These are phyloP conservation scores for Gossypium anomalum DNA, from an alignment of 345 rosid species.

Conservation along the genomic window DNA sequence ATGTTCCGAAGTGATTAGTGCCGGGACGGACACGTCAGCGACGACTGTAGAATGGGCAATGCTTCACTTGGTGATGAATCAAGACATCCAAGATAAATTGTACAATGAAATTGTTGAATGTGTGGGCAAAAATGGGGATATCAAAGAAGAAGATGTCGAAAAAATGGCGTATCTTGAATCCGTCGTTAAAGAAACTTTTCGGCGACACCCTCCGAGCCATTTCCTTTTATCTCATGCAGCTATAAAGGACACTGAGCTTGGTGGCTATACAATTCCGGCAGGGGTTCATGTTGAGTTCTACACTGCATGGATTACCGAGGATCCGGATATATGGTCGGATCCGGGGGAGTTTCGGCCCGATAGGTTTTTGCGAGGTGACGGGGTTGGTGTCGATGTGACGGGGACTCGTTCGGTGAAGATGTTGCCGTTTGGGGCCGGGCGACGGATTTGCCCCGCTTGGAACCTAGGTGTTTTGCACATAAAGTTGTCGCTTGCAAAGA, in stretches of 20 bases:
- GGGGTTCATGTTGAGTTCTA: constrained; percentile 73
- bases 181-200: constrained; percentile 77
- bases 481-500: constrained; percentile 72
- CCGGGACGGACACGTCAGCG: constrained; percentile 92
- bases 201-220: constrained; percentile 95
- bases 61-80: constrained; percentile 58
- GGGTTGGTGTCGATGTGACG: constrained; percentile 67
- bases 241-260: constrained; percentile 58
- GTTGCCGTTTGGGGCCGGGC: constrained; percentile 88
- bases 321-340: constrained; percentile 71
- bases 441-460: constrained; percentile 95
- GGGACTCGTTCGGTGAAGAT: constrained; percentile 77
- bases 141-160: constrained; percentile 66
- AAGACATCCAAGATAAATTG: constrained; percentile 60
- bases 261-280: constrained; percentile 69
- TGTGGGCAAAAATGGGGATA: constrained; percentile 51
- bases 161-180: constrained; percentile 66
- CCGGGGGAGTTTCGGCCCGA: constrained; percentile 73
- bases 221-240: constrained; percentile 80
- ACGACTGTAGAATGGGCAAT: constrained; percentile 84
- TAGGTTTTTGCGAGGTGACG: constrained; percentile 78
- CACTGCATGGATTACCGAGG: constrained; percentile 91
- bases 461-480: constrained; percentile 66
- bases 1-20: constrained; percentile 75
- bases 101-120: constrained; percentile 53